A percentile compares a stretch with the other conserved stretches of the same genome.
Evolutionary conservation across 1,284 basidiomycete genomes (phyloP).

Genomic region (Salmacisia buchloeana): DNA sequence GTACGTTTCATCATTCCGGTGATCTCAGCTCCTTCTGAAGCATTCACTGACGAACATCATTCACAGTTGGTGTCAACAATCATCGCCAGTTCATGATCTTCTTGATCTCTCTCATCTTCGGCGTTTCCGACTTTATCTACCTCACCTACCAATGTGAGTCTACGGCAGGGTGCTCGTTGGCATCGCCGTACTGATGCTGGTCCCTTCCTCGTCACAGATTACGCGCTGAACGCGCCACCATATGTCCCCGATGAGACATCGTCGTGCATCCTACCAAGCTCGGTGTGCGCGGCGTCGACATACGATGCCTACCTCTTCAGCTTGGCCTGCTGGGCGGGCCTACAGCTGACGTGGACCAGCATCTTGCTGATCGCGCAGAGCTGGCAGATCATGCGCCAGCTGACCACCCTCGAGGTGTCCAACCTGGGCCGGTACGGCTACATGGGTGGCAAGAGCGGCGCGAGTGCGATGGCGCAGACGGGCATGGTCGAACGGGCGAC

Average conservation of each 20-base stretch:
- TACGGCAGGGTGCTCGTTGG: neutral
- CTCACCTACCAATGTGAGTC: slow-evolving; percentile 72
- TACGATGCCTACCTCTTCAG: slow-evolving; percentile 78
- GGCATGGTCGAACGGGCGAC: slow-evolving; percentile 10
- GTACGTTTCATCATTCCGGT: neutral
- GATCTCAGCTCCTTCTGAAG: neutral
- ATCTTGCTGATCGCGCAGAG: slow-evolving; percentile 78
- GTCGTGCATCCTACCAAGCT: slow-evolving; percentile 63
- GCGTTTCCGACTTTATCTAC: slow-evolving; percentile 73
- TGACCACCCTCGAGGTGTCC: slow-evolving; percentile 92
- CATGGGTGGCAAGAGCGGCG: slow-evolving; percentile 83
- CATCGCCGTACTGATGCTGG: neutral
- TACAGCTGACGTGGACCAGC: slow-evolving; percentile 88
- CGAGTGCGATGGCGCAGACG: slow-evolving; percentile 55
- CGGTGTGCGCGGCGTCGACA: slow-evolving; percentile 59
- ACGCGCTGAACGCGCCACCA: slow-evolving; percentile 17
- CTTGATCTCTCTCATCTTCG: slow-evolving; percentile 73
- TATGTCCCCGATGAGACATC: slow-evolving; percentile 3
- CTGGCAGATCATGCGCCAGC: slow-evolving; percentile 86
- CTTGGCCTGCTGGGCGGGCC: slow-evolving; percentile 73
- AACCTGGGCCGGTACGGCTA: slow-evolving; percentile 92
- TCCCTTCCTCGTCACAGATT: neutral
- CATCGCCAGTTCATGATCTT: slow-evolving; percentile 92
- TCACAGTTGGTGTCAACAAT: slow-evolving; percentile 72
- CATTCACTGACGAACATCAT: slow-evolving; percentile 52